A percentile compares a stretch with the other conserved stretches of the same genome.
Conservation (phyloP, 2,329 filamentous ascomycete species). For the Phialocephala subalpina region DNA sequence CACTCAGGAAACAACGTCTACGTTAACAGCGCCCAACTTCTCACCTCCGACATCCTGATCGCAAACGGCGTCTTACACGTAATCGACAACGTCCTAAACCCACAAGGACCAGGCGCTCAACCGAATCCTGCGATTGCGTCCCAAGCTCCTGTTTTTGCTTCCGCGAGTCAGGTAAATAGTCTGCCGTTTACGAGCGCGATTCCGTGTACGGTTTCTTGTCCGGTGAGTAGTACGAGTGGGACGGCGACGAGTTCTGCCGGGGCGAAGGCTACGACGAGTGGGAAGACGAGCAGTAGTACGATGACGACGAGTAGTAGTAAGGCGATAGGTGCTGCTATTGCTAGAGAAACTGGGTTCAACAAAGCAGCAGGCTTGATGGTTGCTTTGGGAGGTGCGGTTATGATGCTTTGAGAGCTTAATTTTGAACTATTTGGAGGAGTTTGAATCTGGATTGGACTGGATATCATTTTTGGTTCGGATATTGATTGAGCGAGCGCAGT, state of each 20-base stretch:
- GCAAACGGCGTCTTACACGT: constrained; percentile 47
- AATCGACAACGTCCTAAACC: constrained; percentile 55
- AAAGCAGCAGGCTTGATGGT: constrained; percentile 29
- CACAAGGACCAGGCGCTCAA: constrained; percentile 44
- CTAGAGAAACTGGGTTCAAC: constrained; percentile 30
- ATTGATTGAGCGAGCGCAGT: not conserved
- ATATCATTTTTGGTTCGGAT: not conserved
- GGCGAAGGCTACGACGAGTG: constrained; percentile 31
- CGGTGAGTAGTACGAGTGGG: constrained; percentile 38
- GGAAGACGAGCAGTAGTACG: constrained; percentile 18
- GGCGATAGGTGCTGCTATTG: constrained; percentile 21
- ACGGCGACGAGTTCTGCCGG: not conserved
- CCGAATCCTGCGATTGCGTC: constrained; percentile 49
- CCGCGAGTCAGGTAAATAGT: constrained; percentile 32
- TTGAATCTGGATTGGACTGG: not conserved
- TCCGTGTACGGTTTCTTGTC: constrained; percentile 52
- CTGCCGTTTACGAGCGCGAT: constrained; percentile 51
- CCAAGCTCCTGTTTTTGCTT: constrained; percentile 47
- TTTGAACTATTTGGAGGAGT: not conserved
- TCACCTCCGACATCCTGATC: constrained; percentile 46
- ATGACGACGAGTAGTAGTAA: constrained; percentile 20
- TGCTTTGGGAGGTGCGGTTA: constrained; percentile 34
- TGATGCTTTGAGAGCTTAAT: constrained; percentile 25
- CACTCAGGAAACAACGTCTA: constrained; percentile 49
- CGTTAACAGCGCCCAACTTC: constrained; percentile 49